Evolutionary conservation across 1,284 basidiomycete genomes (phyloP).

Genomic region (Pseudozyma sp.): DNA sequence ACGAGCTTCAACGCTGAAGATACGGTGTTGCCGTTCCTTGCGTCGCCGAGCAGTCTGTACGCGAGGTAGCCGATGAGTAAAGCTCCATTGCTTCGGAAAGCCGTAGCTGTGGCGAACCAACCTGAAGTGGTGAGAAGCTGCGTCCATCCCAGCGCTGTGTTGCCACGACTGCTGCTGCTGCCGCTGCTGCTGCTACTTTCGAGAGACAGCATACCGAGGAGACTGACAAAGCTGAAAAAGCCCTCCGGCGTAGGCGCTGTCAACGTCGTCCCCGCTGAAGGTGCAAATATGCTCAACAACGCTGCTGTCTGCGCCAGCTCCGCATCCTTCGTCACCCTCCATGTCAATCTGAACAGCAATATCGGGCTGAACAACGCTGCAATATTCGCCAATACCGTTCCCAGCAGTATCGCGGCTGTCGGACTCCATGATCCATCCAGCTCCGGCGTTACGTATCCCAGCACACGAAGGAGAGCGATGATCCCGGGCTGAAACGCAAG

Average conservation of each 20-base stretch:
- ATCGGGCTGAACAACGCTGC: constrained; percentile 71
- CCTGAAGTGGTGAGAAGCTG: constrained; percentile 75
- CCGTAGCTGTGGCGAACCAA: constrained; percentile 77
- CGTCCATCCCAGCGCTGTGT: constrained; percentile 5
- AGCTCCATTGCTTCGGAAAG: constrained; percentile 85
- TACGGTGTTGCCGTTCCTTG: neutral
- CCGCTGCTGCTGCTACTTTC: neutral
- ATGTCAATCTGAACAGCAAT: constrained; percentile 73
- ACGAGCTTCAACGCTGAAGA: constrained; percentile 7
- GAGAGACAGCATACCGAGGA: constrained; percentile 41
- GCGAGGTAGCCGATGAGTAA: constrained; percentile 77
- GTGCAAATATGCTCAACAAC: constrained; percentile 81
- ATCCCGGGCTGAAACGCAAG: constrained; percentile 86
- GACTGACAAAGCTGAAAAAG: constrained; percentile 78
- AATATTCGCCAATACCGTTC: constrained; percentile 39
- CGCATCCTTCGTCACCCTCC: constrained; percentile 68
- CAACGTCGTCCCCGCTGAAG: constrained; percentile 79
- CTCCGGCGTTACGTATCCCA: constrained; percentile 30
- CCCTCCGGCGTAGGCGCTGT: constrained; percentile 83
- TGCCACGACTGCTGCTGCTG: no score
- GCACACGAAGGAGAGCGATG: constrained; percentile 40
- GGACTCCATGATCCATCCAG: constrained; percentile 48
- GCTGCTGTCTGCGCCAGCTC: constrained; percentile 75
- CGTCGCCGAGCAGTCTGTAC: constrained; percentile 45
- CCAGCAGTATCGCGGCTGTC: constrained; percentile 31